Evolutionary conservation across 805 yeast species (phyloP), one percentile per base, ranked within the genome.

Genomic region (Cyberlindnera galapagoensis): DNA sequence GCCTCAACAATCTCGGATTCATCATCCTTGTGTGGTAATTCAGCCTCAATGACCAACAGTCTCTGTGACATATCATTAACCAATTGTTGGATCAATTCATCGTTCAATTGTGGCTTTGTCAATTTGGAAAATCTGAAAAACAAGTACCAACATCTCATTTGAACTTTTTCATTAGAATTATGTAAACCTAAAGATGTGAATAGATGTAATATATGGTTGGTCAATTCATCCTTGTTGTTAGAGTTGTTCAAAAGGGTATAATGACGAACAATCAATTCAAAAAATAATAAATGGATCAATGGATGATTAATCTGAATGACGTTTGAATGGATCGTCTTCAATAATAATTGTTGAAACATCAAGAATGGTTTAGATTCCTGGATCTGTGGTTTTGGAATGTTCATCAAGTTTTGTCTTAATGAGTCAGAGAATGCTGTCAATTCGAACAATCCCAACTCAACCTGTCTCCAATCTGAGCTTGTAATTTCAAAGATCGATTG

Each of bases 401-500:
- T 76, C 57, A 86, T 73, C n/a, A 80, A 56, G 44, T 85, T 85
- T 47, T 78, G 82, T 55, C 85, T 75, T 36, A 88, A 64, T 35
- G 83, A 72, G 39, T 90, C 97, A 31, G 87, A 76, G 43, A 80
- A 77, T 43, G 78, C 80, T 33, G 76, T 72, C 50, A 92, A 68
- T 58, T 88, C 94, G 53, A 68, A 87, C 32, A 92, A 63, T 3
- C 95, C 97, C 42, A 92, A 67, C 57, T 92, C 99, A 24, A 85
- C 66, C 18, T 71, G 74, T 52, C 86, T 74, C 97, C 97, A 88
- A 42, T 77, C 74, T 7, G 42, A 44, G 16, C 48, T 45, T 3
- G 39, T 35, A 14, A 50, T 42, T 38, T 51, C 52, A 48, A 64
- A 59, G 31, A 71, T 45, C 13, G 71, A 62, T 44, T 66, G 57